Base-by-base conservation (phyloP, 73 alveolate species). In the Urostyla sp. region DNA sequence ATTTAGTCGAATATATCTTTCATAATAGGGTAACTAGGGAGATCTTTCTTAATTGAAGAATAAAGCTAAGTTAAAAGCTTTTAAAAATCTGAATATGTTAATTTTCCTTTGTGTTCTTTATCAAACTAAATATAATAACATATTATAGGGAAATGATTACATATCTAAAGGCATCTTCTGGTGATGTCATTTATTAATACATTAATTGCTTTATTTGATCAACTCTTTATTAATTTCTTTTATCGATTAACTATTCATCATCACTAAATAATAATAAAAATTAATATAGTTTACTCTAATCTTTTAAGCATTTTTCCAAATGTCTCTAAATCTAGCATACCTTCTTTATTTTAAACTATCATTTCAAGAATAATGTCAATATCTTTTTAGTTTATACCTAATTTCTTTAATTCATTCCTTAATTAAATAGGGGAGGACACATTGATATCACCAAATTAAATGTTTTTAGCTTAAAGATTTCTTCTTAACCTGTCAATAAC, bases 91-190 rank as follows among this genome's bases (percentile, higher is more conserved):
- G 50, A 36, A 37, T 60, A 69, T 16, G 84, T 51, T 26, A 82
- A 50, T 26, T 59, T 28, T 13, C 91, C 91, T 28, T 82, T 82
- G 27, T 75, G 28, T 21, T 82, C 75, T 40, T 38, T 63, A 58
- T 82, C 84, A 72, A 72, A 72, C 91, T 82, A 78, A n/a, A 34
- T 1, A 4, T 51, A 8, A 49, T 60, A 8, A 3, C 11, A 43
- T 40, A 34, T 34, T 21, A 7, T 21, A 55, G 18, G 23, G 18
- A 16, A 55, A 21, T 60, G 4, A 28, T 48, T 69, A 69, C 83
- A 45, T 10, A 69, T 48, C 77, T 46, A 38, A 82, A 82, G 10
- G 91, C 91, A 57, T 82, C 91, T 27, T 72, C 76, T 15, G 88
- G 81, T 24, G 91, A 75, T 0, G 72, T 69, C 87, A 82, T 74